Evolutionary conservation across 805 yeast genomes (phyloP), one percentile per base, ranked within the genome.

Genomic region (Metschnikowia cerradonensis): DNA sequence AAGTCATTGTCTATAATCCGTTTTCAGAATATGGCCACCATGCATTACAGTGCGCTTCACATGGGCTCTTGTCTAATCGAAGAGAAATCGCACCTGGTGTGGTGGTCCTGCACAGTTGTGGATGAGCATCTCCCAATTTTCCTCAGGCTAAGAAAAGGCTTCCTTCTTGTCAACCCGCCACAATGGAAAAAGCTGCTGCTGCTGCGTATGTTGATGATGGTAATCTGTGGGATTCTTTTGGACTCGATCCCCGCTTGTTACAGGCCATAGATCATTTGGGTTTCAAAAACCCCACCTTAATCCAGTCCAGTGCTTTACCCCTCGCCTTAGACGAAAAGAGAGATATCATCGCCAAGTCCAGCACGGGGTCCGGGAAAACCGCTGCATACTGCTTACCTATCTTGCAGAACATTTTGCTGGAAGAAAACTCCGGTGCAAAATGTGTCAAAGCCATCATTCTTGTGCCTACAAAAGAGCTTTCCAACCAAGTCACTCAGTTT

Each of bases 331-430:
- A 89, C 56, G 94, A 92, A 58, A 88, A 86, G 64, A 85, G 90
- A 71, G 97, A 92, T 66, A 86, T 92, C 56, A 86, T 92, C 43
- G 97, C 97, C 36, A 84, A 88, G 64, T 97, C 98, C 6, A 83
- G 89, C 23, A 92, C 99, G 0, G 99, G 99, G 3, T 87, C 96
- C 7, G 98, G 98, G 57, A 92, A 92, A 68, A 92, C 98, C 0
- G 88, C 89, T 10, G 96, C 97, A 1, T 92, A 92, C 65, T 70
- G 86, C 55, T 79, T 92, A 45, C 99, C 99, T 6, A 84, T 94
- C 15, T 67, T 94, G 38, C 96, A 94, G 66, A 78, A 83, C 38
- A 79, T 94, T 38, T 72, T 92, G 52, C 71, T 74, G 20, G 72
- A 71, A 3, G 61, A 55, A n/a, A 49, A 48, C 7, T 41, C 70